phyloP scores from a whole-genome alignment of 768 basidiomycete species.

The Macrolepiota dolichaula region DNA sequence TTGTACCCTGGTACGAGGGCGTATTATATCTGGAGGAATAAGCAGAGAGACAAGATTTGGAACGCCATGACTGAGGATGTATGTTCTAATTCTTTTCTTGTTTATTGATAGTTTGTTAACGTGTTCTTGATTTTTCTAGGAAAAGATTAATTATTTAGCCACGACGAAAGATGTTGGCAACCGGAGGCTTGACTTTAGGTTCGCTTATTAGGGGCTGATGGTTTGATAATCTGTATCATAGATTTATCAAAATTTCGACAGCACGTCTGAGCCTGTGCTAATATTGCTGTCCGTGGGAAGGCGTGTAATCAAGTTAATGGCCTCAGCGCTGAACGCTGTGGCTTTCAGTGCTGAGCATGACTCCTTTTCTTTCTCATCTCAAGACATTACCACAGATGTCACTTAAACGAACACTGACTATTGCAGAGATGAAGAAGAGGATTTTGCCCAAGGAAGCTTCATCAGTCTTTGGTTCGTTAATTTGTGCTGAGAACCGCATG shows the following conservation, averaged over 20 bases:
- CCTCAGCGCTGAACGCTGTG: too few species aligned
- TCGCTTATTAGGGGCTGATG: slow-evolving; percentile 41
- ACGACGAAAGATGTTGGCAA: slow-evolving; percentile 62
- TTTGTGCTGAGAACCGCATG: too few species aligned
- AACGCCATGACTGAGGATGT: slow-evolving; percentile 51
- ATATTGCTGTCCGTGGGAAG: too few species aligned
- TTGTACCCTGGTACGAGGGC: slow-evolving; percentile 52
- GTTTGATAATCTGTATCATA: not conserved
- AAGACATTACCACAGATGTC: too few species aligned
- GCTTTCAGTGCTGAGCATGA: too few species aligned
- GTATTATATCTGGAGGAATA: slow-evolving; percentile 60
- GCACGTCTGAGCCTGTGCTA: too few species aligned
- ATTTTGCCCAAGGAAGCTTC: too few species aligned
- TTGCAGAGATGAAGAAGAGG: too few species aligned
- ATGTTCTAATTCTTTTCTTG: slow-evolving; percentile 7
- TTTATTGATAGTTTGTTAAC: not conserved
- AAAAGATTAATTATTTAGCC: slow-evolving; percentile 50
- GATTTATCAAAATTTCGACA: not conserved
- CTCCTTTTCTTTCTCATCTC: too few species aligned
- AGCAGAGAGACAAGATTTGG: slow-evolving; percentile 52
- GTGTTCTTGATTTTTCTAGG: slow-evolving; percentile 28
- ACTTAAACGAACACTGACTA: too few species aligned
- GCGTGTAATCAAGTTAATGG: too few species aligned
- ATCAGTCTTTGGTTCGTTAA: too few species aligned
- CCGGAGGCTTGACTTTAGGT: slow-evolving; percentile 59